Percentiles rank a stretch among this genome's conserved stretches.
phyloP scores from a whole-genome alignment of 177 flowering plant species.

The Vitis hybrid region DNA sequence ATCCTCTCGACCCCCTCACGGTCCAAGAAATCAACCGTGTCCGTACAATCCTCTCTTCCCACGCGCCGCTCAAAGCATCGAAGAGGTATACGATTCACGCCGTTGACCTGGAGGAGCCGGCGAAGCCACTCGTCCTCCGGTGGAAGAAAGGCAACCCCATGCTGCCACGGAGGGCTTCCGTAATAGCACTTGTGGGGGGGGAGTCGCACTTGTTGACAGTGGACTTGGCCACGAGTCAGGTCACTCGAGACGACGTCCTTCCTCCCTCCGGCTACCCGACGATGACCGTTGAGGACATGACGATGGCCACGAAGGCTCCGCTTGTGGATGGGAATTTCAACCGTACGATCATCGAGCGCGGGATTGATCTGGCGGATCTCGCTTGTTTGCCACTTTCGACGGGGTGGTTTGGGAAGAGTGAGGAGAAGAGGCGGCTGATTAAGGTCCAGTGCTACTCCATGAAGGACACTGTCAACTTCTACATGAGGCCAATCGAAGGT shows the following conservation, averaged over 20 bases:
- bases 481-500: constrained; percentile 94
- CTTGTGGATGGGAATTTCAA: constrained; percentile 57
- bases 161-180: constrained; percentile 58
- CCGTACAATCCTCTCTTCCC: constrained; percentile 40
- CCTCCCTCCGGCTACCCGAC: constrained; percentile 61
- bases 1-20: constrained; percentile 91
- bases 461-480: constrained; percentile 77
- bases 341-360: constrained; percentile 59
- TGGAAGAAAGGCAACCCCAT: constrained; percentile 69
- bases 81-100: constrained; percentile 51
- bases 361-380: constrained; percentile 55
- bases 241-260: constrained; percentile 28
- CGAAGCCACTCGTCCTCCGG: constrained; percentile 44
- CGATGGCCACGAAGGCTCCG: constrained; percentile 49
- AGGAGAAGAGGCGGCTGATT: constrained; percentile 62
- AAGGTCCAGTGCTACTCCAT: constrained; percentile 80
- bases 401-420: constrained; percentile 73
- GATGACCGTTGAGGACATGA: constrained; percentile 86
- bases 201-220: constrained; percentile 48
- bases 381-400: constrained; percentile 71
- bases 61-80: constrained; percentile 38
- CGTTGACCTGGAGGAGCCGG: constrained; percentile 70
- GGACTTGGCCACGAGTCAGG: constrained; percentile 44
- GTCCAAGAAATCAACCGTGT: constrained; percentile 56
- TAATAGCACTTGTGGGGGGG: constrained; percentile 48